Percentiles rank a stretch among this genome's conserved stretches.
Conservation (phyloP, 2,329 filamentous ascomycete species). For the Curvularia eragrostidis region DNA sequence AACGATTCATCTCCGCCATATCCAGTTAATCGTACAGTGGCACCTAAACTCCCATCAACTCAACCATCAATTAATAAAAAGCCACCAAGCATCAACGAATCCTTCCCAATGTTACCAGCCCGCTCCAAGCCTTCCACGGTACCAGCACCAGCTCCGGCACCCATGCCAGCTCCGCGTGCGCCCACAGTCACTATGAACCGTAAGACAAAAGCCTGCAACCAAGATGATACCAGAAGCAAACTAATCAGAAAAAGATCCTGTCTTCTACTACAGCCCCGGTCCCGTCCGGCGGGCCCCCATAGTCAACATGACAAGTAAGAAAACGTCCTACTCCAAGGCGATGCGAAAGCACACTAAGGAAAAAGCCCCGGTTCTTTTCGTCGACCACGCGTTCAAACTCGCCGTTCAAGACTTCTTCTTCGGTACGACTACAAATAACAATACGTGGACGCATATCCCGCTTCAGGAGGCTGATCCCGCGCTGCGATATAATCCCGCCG, state of each 20-base stretch:
- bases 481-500: background rate
- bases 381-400: conserved; percentile 10
- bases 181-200: background rate
- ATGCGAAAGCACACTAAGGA: conserved; percentile 54
- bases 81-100: background rate
- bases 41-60: background rate
- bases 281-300: too few species aligned
- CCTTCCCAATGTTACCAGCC: background rate
- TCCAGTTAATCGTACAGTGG: background rate
- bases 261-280: too few species aligned
- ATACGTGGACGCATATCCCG: background rate
- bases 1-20: background rate
- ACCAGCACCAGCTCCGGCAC: background rate
- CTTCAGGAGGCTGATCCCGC: background rate
- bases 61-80: too few species aligned
- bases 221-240: too few species aligned
- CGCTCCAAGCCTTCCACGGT: too few species aligned
- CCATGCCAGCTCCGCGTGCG: background rate
- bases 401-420: conserved; percentile 19
- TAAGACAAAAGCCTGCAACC: too few species aligned
- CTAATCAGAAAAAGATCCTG: too few species aligned
- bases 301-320: too few species aligned
- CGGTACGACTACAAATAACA: background rate
- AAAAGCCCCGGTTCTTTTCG: conserved; percentile 71
- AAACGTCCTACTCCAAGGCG: conserved; percentile 15